Evolutionary conservation across 805 yeast genomes (phyloP).

Genomic region (Blastobotrys americana): DNA sequence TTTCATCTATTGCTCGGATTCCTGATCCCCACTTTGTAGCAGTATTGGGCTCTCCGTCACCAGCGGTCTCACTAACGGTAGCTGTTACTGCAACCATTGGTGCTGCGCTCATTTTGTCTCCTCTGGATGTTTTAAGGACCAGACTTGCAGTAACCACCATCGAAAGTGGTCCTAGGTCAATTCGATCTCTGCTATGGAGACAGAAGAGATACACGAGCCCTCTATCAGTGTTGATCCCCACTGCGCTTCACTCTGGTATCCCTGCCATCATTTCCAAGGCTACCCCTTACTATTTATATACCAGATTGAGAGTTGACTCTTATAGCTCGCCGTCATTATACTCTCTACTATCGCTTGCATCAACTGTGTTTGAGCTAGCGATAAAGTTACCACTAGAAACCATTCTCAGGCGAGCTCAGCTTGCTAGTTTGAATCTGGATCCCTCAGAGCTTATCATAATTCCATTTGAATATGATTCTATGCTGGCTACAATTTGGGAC

Average conservation of each 20-base stretch:
- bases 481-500: constrained; percentile 47
- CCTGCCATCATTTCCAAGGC: constrained; percentile 53
- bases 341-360: constrained; percentile 49
- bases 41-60: constrained; percentile 70
- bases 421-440: constrained; percentile 42
- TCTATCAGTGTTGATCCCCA: constrained; percentile 53
- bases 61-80: constrained; percentile 56
- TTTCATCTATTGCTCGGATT: constrained; percentile 70
- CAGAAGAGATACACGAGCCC: constrained; percentile 52
- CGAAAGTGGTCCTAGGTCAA: constrained; percentile 48
- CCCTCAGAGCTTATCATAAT: constrained; percentile 44
- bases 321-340: constrained; percentile 55
- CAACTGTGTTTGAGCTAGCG: constrained; percentile 63
- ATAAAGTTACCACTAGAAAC: constrained; percentile 85
- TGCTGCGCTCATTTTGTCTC: constrained; percentile 67
- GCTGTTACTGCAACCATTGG: constrained; percentile 65
- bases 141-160: constrained; percentile 67
- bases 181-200: constrained; percentile 55
- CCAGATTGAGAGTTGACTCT: constrained; percentile 57
- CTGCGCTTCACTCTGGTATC: constrained; percentile 55
- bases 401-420: constrained; percentile 74
- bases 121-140: constrained; percentile 74
- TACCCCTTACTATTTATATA: constrained; percentile 59
- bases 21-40: constrained; percentile 89
- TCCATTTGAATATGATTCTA: constrained; percentile 49